A percentile compares a stretch with the other conserved stretches of the same genome.
Conservation (phyloP, 1,139 yeast genomes). For the Suhomyces ambrosiae region DNA sequence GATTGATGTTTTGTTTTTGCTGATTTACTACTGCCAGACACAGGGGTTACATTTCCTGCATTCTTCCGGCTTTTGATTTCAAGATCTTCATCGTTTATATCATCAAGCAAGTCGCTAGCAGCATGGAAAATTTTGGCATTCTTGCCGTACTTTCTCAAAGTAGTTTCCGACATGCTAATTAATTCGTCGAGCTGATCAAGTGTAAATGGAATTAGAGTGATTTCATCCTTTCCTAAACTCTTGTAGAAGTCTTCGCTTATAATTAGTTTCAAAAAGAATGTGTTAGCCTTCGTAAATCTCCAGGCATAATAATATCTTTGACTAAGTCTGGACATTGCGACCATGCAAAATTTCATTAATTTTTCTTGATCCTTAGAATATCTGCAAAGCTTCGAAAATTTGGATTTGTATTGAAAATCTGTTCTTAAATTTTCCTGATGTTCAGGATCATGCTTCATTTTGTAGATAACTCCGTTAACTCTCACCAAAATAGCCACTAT, state of each 20-base stretch:
- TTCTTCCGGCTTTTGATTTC: no score
- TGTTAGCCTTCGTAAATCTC: constrained; percentile 43
- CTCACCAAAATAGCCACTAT: constrained; percentile 25
- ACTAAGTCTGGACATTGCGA: constrained; percentile 33
- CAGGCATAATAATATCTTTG: constrained; percentile 48
- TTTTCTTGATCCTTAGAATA: constrained; percentile 20
- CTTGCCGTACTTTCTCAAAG: constrained; percentile 18
- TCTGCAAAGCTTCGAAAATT: constrained; percentile 18
- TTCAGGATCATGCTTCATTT: constrained; percentile 16
- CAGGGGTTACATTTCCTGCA: constrained; percentile 3
- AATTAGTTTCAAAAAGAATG: constrained; percentile 27
- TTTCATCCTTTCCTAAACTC: constrained; percentile 15
- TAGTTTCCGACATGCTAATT: constrained; percentile 15
- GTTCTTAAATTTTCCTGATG: constrained; percentile 23
- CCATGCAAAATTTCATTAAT: constrained; percentile 24
- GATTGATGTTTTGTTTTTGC: background rate
- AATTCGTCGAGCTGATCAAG: constrained; percentile 13
- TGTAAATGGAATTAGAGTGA: constrained; percentile 11
- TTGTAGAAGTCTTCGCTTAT: constrained; percentile 34
- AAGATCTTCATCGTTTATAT: constrained; percentile 15
- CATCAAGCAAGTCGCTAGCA: constrained; percentile 15
- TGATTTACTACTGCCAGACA: background rate
- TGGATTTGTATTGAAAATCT: constrained; percentile 16
- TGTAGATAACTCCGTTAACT: constrained; percentile 14
- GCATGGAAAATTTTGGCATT: constrained; percentile 16